These are phyloP conservation scores for Asparagopsis taxiformis DNA, from an alignment of 31 red algal genomes.

Conservation along the genomic window DNA sequence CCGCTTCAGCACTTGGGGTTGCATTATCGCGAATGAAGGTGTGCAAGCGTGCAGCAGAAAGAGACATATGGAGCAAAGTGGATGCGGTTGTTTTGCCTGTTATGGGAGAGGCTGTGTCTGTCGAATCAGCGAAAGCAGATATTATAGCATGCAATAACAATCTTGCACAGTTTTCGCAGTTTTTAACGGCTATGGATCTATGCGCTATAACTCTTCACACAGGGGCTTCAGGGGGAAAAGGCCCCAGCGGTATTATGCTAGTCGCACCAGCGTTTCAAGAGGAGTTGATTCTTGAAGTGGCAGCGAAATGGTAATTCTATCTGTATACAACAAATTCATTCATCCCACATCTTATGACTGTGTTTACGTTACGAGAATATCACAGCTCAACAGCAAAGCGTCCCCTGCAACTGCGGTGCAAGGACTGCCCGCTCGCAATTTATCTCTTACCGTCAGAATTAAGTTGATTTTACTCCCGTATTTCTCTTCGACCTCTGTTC, in stretches of 20 bases:
- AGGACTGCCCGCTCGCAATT: no score
- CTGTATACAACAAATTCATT: no score
- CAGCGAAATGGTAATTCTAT: conserved; percentile 14
- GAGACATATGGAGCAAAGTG: conserved; percentile 36
- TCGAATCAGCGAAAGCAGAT: conserved; percentile 16
- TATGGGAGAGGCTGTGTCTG: background rate
- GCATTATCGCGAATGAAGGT: conserved; percentile 17
- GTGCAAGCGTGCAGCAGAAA: conserved; percentile 17
- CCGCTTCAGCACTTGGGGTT: conserved; percentile 16
- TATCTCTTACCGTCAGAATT: no score
- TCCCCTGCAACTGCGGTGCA: no score
- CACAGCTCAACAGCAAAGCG: no score
- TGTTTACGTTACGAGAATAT: no score
- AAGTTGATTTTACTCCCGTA: no score
- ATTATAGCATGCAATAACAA: conserved; percentile 10
- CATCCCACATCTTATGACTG: no score
- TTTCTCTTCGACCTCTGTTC: background rate
- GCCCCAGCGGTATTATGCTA: conserved; percentile 24
- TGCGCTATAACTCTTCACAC: conserved; percentile 31
- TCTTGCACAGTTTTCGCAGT: conserved; percentile 22
- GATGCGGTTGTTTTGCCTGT: conserved; percentile 38
- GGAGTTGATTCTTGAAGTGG: conserved; percentile 25
- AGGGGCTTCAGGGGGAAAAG: background rate
- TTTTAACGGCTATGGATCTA: conserved; percentile 49
- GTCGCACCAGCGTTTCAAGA: conserved; percentile 42